These are phyloP conservation scores for Harringtonia lauricola DNA, from an alignment of 2,329 filamentous ascomycete species.

Conservation along the genomic window DNA sequence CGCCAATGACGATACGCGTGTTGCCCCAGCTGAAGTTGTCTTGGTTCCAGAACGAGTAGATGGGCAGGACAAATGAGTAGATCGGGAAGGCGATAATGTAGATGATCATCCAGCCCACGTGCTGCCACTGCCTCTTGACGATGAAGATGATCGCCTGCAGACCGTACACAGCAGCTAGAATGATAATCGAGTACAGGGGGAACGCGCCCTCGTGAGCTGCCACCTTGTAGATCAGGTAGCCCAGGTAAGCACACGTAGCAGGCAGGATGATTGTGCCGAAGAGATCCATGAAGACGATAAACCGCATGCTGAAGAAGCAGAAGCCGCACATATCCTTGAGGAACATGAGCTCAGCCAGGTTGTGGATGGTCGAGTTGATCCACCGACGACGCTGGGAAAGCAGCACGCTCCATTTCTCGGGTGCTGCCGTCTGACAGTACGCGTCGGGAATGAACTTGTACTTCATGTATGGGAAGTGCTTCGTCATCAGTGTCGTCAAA, in stretches of 20 bases:
- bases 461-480: constrained; percentile 89
- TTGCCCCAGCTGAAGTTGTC: constrained; percentile 99
- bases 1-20: constrained; percentile 91
- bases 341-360: constrained; percentile 80
- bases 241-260: constrained; percentile 77
- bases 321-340: constrained; percentile 95
- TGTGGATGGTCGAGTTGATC: constrained; percentile 99
- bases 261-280: constrained; percentile 87
- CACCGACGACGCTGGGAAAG: constrained; percentile 96
- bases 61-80: constrained; percentile 78
- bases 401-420: constrained; percentile 86
- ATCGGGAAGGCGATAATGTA: constrained; percentile 94
- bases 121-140: constrained; percentile 94
- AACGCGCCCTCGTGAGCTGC: constrained; percentile 61
- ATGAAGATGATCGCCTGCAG: constrained; percentile 95
- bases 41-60: constrained; percentile 99
- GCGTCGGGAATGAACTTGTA: constrained; percentile 95
- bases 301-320: constrained; percentile 97
- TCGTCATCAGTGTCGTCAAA: constrained; percentile 94
- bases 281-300: constrained; percentile 89
- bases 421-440: constrained; percentile 85
- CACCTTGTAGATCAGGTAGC: constrained; percentile 74
- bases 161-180: constrained; percentile 87
- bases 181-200: constrained; percentile 76
- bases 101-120: constrained; percentile 99